phyloP scores from a whole-genome alignment of 2,329 filamentous ascomycete genomes.

The Colletotrichum karsti region DNA sequence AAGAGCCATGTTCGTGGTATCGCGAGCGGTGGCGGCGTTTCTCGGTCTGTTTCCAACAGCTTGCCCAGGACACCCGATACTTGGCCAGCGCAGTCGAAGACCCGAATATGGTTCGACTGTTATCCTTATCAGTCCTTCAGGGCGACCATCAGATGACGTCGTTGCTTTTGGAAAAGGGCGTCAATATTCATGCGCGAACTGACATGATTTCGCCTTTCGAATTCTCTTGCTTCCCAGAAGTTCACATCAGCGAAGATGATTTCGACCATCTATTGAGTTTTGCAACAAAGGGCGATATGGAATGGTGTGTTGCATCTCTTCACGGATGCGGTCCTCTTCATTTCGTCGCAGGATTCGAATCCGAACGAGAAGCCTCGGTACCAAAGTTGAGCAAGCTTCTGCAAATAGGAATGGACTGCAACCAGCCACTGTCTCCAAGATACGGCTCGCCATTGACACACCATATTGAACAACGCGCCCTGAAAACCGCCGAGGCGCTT shows the following conservation, averaged over 20 bases:
- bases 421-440: not conserved
- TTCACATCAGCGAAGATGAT: rapidly evolving
- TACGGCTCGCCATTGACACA: not conserved
- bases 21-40: not conserved
- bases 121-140: not conserved
- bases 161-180: not conserved
- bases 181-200: not conserved
- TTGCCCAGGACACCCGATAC: not conserved
- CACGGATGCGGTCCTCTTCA: not conserved
- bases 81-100: not conserved
- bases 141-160: rapidly evolving
- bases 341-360: not conserved
- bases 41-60: not conserved
- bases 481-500: not conserved
- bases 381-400: not conserved
- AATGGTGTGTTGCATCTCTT: not conserved
- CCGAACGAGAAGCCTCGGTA: not conserved
- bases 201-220: not conserved
- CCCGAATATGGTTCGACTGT: not conserved
- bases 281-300: not conserved
- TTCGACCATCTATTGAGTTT: not conserved
- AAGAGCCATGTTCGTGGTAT: too few relatives aligned
- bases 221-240: not conserved
- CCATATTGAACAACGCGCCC: not conserved
- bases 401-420: not conserved